Evolutionary conservation across 164 flowering plant species (phyloP).

Genomic region (Vitis labrusca): DNA sequence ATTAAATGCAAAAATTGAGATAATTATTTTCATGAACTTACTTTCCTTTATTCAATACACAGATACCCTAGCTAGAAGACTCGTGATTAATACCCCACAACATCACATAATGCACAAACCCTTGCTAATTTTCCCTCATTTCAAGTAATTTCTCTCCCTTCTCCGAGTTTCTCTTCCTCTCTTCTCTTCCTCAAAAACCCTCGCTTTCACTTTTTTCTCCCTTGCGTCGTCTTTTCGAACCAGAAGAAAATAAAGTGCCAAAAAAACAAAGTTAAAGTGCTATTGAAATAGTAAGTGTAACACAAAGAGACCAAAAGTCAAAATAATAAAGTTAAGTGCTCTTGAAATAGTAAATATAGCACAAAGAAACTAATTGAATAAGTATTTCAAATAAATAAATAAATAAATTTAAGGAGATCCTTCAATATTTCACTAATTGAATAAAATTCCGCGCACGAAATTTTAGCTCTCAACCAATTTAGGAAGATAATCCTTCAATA

Average conservation of each 20-base stretch:
- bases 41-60: constrained; percentile 15
- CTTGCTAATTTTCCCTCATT: background rate
- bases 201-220: constrained; percentile 9
- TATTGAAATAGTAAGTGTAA: no score
- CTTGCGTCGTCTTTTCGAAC: constrained; percentile 7
- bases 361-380: no score
- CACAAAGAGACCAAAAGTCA: no score
- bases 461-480: no score
- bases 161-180: constrained; percentile 1
- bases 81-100: background rate
- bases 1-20: background rate
- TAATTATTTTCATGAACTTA: background rate
- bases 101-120: background rate
- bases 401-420: no score
- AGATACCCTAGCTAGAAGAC: constrained; percentile 18
- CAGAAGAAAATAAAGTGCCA: constrained; percentile 8
- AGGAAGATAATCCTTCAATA: no score
- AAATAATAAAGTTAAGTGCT: no score
- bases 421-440: no score
- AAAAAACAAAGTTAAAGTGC: background rate
- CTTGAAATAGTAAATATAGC: no score
- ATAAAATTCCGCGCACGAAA: no score
- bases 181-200: constrained; percentile 18
- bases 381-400: no score
- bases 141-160: constrained; percentile 1